A percentile compares a stretch with the other conserved stretches of the same genome.
phyloP scores from a whole-genome alignment of 441 rosid genomes.

The Croton laevigatus region DNA sequence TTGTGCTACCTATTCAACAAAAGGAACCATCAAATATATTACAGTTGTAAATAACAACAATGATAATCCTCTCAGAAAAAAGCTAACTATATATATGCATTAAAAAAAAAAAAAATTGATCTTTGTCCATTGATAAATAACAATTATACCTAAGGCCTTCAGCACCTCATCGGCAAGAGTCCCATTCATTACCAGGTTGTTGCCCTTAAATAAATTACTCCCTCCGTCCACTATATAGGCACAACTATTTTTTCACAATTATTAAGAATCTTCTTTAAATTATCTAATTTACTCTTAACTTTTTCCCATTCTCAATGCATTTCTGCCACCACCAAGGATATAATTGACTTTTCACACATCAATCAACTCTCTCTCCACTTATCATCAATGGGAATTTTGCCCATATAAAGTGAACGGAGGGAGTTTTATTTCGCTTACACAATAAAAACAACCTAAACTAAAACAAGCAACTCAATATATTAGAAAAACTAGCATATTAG shows the following conservation, averaged over 20 bases:
- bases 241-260: too few species aligned
- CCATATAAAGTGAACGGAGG: too few species aligned
- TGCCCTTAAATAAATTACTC: neutral
- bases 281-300: too few species aligned
- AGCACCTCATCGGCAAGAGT: neutral
- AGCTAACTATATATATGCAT: neutral
- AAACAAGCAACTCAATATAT: neutral
- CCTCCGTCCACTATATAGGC: too few species aligned
- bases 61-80: neutral
- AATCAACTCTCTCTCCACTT: too few species aligned
- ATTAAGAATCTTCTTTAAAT: too few species aligned
- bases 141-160: neutral
- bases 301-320: too few species aligned
- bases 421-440: too few species aligned
- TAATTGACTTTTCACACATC: too few species aligned
- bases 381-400: too few species aligned
- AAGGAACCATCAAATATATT: constrained; percentile 15
- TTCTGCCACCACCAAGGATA: too few species aligned
- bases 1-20: constrained; percentile 71
- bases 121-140: neutral
- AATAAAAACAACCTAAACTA: neutral
- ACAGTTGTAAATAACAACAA: too few species aligned
- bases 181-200: neutral
- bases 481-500: neutral
- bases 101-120: neutral